Evolutionary conservation across 768 basidiomycete species (phyloP).

Genomic region (Strobilomyces confusus): DNA sequence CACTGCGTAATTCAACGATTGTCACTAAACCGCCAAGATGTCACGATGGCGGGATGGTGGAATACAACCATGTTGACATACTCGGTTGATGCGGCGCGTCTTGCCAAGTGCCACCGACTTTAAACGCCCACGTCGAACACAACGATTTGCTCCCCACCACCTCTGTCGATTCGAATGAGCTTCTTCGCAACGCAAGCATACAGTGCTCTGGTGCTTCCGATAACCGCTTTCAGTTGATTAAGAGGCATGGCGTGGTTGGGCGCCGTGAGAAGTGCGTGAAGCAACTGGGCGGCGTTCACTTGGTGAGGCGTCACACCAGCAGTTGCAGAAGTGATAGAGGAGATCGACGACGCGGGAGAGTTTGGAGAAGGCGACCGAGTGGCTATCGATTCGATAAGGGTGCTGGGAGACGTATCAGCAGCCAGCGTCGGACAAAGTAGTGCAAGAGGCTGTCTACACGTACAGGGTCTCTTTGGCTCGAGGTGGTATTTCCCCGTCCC

Average conservation of each 20-base stretch:
- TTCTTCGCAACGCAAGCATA: constrained; percentile 82
- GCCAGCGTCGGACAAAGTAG: background rate
- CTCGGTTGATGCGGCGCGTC: background rate
- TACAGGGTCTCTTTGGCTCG: constrained; percentile 62
- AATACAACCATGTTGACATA: background rate
- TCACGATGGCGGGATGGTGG: background rate
- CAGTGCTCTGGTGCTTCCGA: constrained; percentile 59
- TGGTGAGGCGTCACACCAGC: constrained; percentile 59
- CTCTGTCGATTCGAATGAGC: constrained; percentile 71
- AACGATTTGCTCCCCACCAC: constrained; percentile 70
- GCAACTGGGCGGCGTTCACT: constrained; percentile 64
- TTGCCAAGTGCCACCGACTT: background rate
- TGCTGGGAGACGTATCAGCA: constrained; percentile 31
- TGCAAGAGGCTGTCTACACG: constrained; percentile 17
- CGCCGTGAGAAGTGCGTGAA: constrained; percentile 53
- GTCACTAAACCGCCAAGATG: background rate
- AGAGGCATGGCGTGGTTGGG: constrained; percentile 57
- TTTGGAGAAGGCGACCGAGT: constrained; percentile 45
- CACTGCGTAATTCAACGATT: background rate
- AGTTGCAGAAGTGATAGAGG: constrained; percentile 38
- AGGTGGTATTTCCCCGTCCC: constrained; percentile 41
- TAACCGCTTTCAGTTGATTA: constrained; percentile 55
- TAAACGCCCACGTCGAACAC: constrained; percentile 51
- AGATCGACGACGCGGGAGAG: constrained; percentile 58
- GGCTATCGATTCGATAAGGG: constrained; percentile 55